phyloP scores from a whole-genome alignment of 2,329 filamentous ascomycete species.

The Aspergillus quadrilineatus region DNA sequence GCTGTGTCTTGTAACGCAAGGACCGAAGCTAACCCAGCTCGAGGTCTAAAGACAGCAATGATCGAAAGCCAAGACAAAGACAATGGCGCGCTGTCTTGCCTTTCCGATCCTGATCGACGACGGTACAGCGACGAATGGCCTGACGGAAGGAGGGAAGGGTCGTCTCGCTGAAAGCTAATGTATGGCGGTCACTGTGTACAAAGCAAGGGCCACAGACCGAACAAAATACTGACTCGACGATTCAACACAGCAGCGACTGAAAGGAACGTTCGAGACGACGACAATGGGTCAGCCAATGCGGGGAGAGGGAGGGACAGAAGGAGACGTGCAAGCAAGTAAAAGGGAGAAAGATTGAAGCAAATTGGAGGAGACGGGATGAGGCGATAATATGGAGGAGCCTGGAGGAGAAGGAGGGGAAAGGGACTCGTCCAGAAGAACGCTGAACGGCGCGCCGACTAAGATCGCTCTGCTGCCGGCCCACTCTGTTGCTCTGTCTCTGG shows the following conservation, averaged over 20 bases:
- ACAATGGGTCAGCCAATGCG: background rate
- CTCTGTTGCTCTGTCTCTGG: background rate
- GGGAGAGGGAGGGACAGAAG: constrained; percentile 5
- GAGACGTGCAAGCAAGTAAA: background rate
- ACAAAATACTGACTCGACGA: constrained; percentile 13
- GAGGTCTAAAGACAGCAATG: background rate
- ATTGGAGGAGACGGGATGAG: background rate
- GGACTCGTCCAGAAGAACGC: constrained; percentile 1
- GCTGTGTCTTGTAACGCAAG: constrained; percentile 11
- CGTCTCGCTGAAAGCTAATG: constrained; percentile 8
- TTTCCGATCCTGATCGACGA: constrained; percentile 15
- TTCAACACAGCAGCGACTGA: constrained; percentile 9
- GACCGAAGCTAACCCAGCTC: constrained; percentile 4
- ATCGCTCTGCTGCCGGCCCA: background rate
- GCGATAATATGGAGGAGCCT: constrained; percentile 8
- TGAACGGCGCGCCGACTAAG: background rate
- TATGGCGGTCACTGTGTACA: constrained; percentile 11
- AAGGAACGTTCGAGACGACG: background rate
- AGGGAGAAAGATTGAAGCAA: constrained; percentile 8
- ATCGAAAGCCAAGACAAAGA: background rate
- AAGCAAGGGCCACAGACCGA: constrained; percentile 22
- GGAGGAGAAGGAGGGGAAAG: constrained; percentile 4
- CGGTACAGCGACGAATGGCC: constrained; percentile 12
- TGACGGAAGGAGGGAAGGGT: constrained; percentile 7
- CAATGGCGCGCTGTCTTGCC: background rate